phyloP scores from a whole-genome alignment of 164 flowering plant species.

The Warburgia ugandensis region DNA sequence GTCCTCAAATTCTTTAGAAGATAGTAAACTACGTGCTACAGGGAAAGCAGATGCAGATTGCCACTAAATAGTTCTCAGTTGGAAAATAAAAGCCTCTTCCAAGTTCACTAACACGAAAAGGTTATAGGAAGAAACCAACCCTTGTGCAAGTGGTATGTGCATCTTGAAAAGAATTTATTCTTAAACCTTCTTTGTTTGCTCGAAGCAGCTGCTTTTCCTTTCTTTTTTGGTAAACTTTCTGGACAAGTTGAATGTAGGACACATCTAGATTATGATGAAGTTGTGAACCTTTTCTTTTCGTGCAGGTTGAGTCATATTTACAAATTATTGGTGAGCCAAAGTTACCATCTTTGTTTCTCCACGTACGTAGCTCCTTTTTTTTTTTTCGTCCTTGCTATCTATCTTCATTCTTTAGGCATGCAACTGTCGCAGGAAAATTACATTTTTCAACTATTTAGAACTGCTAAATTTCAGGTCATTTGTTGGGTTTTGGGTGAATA shows the following conservation, averaged over 20 bases:
- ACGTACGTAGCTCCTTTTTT: conserved; percentile 34
- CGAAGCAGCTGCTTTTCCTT: no score
- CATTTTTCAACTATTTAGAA: not conserved
- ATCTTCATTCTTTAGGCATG: not conserved
- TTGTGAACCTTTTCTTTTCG: no score
- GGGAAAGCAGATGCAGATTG: not conserved
- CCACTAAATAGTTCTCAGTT: not conserved
- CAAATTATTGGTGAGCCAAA: conserved; percentile 86
- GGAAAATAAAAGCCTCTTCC: not conserved
- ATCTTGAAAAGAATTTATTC: no score
- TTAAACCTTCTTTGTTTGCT: no score
- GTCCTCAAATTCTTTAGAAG: no score
- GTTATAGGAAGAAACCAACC: conserved; percentile 26
- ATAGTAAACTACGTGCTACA: no score
- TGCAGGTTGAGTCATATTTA: conserved; percentile 95
- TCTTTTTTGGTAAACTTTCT: not conserved
- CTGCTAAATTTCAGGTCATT: conserved; percentile 51
- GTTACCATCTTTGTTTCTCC: conserved; percentile 90
- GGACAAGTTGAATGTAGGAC: no score
- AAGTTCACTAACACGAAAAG: not conserved
- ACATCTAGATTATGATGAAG: no score
- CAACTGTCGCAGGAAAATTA: not conserved
- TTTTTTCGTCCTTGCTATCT: conserved; percentile 11
- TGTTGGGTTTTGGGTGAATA: conserved; percentile 99
- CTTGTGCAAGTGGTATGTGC: no score